Evolutionary conservation across 768 basidiomycete species (phyloP).

Genomic region (Boletus pseudopeckii): DNA sequence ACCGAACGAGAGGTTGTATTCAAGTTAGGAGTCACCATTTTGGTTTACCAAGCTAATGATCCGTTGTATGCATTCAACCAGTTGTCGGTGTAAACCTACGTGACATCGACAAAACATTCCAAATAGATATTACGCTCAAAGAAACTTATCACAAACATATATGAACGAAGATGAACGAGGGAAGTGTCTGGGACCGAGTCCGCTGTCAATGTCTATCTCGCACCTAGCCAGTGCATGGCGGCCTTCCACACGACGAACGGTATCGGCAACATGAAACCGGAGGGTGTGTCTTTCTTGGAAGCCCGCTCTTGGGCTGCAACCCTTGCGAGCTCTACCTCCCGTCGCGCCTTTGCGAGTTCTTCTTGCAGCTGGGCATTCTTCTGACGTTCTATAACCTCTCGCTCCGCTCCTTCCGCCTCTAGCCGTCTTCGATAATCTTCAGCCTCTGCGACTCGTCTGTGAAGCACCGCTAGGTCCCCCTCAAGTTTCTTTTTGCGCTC

Average conservation of each 20-base stretch:
- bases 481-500: constrained; percentile 28
- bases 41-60: neutral
- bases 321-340: constrained; percentile 25
- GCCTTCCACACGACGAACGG: constrained; percentile 35
- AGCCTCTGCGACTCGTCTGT: constrained; percentile 25
- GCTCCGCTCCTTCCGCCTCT: constrained; percentile 27
- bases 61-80: neutral
- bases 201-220: constrained; percentile 12
- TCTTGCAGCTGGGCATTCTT: constrained; percentile 29
- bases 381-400: constrained; percentile 26
- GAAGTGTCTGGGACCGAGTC: neutral
- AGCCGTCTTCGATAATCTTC: constrained; percentile 27
- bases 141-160: neutral
- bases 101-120: neutral
- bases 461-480: constrained; percentile 25
- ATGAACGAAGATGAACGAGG: constrained; percentile 1
- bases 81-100: neutral
- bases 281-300: constrained; percentile 28
- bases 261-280: constrained; percentile 30
- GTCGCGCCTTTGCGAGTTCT: constrained; percentile 28
- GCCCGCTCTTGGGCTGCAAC: constrained; percentile 24
- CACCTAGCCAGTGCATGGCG: constrained; percentile 33
- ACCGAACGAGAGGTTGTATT: neutral
- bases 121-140: constrained; percentile 18
- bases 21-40: neutral